phyloP scores from a whole-genome alignment of 805 yeast genomes.

The Barnettozyma botsteinii region DNA sequence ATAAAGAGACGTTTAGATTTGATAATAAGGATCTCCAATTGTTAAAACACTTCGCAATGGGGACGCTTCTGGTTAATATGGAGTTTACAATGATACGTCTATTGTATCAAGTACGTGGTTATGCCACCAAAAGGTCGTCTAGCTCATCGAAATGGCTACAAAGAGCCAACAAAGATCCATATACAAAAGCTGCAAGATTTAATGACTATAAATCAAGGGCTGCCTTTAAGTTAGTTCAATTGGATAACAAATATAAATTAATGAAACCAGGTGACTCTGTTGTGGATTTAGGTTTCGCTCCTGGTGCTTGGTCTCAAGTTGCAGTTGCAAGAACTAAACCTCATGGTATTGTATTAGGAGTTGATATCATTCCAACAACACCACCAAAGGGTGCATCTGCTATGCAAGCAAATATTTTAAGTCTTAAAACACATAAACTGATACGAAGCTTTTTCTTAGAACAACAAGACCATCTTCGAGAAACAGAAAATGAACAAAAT shows the following conservation, averaged over 20 bases:
- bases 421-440: conserved; percentile 52
- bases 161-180: conserved; percentile 62
- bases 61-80: background rate
- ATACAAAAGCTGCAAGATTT: conserved; percentile 58
- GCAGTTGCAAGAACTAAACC: conserved; percentile 49
- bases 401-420: conserved; percentile 83
- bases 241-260: conserved; percentile 57
- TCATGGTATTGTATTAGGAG: conserved; percentile 62
- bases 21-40: background rate
- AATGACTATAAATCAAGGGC: conserved; percentile 75
- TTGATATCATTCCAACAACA: conserved; percentile 69
- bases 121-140: conserved; percentile 29
- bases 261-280: conserved; percentile 55
- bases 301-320: conserved; percentile 93
- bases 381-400: conserved; percentile 80
- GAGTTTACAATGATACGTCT: background rate
- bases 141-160: conserved; percentile 72
- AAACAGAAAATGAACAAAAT: conserved; percentile 10
- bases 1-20: too few species aligned
- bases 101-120: conserved; percentile 7
- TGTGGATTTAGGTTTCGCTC: conserved; percentile 88
- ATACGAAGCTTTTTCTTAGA: conserved; percentile 44
- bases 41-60: background rate
- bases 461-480: conserved; percentile 1
- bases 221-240: conserved; percentile 78